Percentiles rank a stretch among this genome's conserved stretches.
These are phyloP conservation scores for Verticillium nonalfalfae DNA, from an alignment of 2,329 filamentous ascomycete species.

Conservation along the genomic window DNA sequence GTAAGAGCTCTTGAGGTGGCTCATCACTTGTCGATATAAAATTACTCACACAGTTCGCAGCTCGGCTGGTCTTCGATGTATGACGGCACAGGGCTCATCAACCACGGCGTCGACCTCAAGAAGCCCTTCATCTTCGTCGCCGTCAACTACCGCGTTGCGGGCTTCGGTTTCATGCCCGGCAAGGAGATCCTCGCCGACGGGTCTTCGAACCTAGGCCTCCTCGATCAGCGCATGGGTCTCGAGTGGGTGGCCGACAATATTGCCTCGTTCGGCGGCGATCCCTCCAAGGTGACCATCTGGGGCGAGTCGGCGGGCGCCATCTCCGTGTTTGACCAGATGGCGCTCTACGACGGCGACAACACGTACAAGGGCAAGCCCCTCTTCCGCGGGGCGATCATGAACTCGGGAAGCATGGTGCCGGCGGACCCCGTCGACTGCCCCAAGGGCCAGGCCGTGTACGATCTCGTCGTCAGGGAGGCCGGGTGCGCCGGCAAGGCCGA, in stretches of 20 bases:
- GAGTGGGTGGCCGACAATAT: constrained; percentile 78
- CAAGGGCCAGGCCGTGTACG: constrained; percentile 61
- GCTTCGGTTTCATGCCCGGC: constrained; percentile 68
- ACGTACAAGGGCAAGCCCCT: constrained; percentile 69
- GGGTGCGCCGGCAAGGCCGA: constrained; percentile 54
- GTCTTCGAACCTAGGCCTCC: constrained; percentile 62
- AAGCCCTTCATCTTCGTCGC: constrained; percentile 70
- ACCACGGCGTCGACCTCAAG: constrained; percentile 35
- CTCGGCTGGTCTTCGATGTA: constrained; percentile 45
- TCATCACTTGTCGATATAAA: too few species aligned
- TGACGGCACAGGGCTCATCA: constrained; percentile 40
- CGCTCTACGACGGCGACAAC: constrained; percentile 65
- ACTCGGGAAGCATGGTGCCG: constrained; percentile 59
- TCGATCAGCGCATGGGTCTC: constrained; percentile 66
- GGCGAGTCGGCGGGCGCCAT: constrained; percentile 68
- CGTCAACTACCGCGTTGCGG: constrained; percentile 71
- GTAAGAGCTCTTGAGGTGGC: not conserved
- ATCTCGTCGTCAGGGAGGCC: constrained; percentile 51
- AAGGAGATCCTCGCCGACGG: constrained; percentile 62
- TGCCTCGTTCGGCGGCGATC: constrained; percentile 70
- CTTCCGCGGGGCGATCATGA: constrained; percentile 75
- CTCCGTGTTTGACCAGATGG: constrained; percentile 71
- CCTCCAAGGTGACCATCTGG: constrained; percentile 73
- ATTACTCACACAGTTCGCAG: constrained; percentile 15
- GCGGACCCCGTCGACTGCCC: constrained; percentile 56